Evolutionary conservation across 2,329 filamentous ascomycete genomes (phyloP).

Genomic region (Calonectria pseudoreteaudii): DNA sequence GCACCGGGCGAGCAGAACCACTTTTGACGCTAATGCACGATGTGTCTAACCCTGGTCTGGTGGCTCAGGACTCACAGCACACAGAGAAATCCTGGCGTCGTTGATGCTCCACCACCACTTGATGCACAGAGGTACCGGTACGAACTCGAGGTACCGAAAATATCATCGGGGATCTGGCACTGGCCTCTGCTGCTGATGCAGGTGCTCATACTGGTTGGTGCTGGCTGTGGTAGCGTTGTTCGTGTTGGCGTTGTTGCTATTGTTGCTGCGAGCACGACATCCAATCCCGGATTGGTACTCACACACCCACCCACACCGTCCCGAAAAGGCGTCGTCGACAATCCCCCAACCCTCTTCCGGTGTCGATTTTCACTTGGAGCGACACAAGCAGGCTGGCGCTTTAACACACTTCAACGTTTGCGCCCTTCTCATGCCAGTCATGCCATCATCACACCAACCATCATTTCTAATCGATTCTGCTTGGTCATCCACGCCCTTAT

Average conservation of each 20-base stretch:
- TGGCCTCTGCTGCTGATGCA: slow-evolving; percentile 5
- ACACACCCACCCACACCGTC: background rate
- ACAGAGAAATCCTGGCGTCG: slow-evolving; percentile 18
- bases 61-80: slow-evolving; percentile 22
- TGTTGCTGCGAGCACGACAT: slow-evolving; percentile 10
- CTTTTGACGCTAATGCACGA: slow-evolving; percentile 43
- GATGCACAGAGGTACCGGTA: slow-evolving; percentile 14
- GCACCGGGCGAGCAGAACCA: slow-evolving; percentile 37
- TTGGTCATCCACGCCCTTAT: background rate
- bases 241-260: background rate
- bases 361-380: slow-evolving; percentile 2
- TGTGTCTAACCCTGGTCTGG: slow-evolving; percentile 43
- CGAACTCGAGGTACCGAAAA: slow-evolving; percentile 27
- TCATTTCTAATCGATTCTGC: background rate
- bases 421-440: background rate
- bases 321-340: slow-evolving; percentile 8
- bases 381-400: background rate
- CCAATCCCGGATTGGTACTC: background rate
- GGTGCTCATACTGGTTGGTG: background rate
- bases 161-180: slow-evolving; percentile 16
- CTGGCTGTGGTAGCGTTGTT: background rate
- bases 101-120: background rate
- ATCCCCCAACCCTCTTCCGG: background rate
- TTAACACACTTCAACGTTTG: slow-evolving; percentile 6
- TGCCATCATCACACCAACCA: background rate